phyloP scores from a whole-genome alignment of 805 yeast genomes.

The Candida krabiensis region DNA sequence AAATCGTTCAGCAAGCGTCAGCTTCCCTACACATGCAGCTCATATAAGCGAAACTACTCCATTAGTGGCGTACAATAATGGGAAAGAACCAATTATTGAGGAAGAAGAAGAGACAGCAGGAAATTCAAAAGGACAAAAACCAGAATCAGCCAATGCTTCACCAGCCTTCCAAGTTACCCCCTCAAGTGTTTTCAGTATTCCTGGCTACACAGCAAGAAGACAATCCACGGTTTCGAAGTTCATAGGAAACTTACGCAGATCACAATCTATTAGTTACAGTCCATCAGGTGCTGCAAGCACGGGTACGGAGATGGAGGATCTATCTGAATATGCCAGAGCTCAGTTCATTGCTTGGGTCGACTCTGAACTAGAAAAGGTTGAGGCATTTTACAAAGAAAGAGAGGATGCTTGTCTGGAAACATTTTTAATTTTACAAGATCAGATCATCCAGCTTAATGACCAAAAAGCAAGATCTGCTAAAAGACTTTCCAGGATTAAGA shows the following conservation, averaged over 20 bases:
- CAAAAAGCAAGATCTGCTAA: conserved; percentile 38
- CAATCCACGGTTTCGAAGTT: conserved; percentile 26
- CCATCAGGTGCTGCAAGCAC: conserved; percentile 4
- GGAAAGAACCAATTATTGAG: not conserved
- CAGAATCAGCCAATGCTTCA: not conserved
- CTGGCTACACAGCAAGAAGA: conserved; percentile 11
- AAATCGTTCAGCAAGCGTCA: not conserved
- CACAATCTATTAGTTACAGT: conserved; percentile 13
- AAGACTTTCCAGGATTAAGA: conserved; percentile 11
- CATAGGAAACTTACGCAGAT: conserved; percentile 14
- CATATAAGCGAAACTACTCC: conserved; percentile 1
- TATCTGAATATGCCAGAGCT: conserved; percentile 37
- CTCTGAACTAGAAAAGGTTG: conserved; percentile 56
- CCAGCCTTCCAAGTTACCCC: not conserved
- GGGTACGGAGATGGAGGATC: conserved; percentile 30
- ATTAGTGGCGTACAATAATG: not conserved
- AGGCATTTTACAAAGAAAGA: conserved; percentile 56
- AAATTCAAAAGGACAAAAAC: not conserved
- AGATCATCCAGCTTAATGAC: conserved; percentile 60
- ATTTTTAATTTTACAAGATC: conserved; percentile 63
- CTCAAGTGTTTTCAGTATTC: not conserved
- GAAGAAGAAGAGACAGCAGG: not conserved
- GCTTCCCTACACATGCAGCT: not conserved
- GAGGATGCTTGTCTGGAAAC: conserved; percentile 63
- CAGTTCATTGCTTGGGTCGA: conserved; percentile 72